Evolutionary conservation across 257 asterid genomes (phyloP), one percentile per base, ranked within the genome.

Genomic region (Petrea volubilis): DNA sequence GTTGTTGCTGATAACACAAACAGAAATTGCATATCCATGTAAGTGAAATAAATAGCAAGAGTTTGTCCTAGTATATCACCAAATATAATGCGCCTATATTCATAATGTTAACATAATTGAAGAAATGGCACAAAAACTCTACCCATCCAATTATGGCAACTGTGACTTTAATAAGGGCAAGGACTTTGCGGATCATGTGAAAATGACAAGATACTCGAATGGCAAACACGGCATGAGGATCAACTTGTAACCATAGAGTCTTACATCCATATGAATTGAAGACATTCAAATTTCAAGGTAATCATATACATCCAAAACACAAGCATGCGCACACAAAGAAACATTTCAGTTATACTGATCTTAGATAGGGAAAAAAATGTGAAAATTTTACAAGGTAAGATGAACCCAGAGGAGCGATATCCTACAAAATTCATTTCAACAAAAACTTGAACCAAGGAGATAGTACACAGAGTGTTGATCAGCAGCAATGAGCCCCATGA

Each of bases 401-500:
- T 70, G 50, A 70, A 38, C 47, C 33, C 11, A 49, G 59, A 62
- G 56, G 20, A n/a, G 67, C 6, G 12, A n/a, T 27, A 52, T 56
- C 29, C 21, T 60, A 44, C 8, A 60, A 36, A 47, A 23, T 61
- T 74, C 57, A 40, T 46, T 56, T 57, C 61, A 58, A 23, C 21
- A 14, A n/a, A 14, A 38, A 59, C 40, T 55, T 44, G 29, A 34
- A 52, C 33, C 46, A 46, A 7, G 13, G 27, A 56, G 64, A 10
- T 52, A 53, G 67, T 51, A 14, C 66, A 67, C 36, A 52, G 14
- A 40, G 38, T 44, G 38, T 21, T 57, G 40, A 15, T 40, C 28
- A 34, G 14, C n/a, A 43, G 8, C 24, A 28, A 15, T 20, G 17
- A 28, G 59, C 53, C 40, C 23, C 62, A 51, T 4, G 15, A 40